phyloP scores from a whole-genome alignment of 2,329 filamentous ascomycete species.

The Hypoxylon rubiginosum region DNA sequence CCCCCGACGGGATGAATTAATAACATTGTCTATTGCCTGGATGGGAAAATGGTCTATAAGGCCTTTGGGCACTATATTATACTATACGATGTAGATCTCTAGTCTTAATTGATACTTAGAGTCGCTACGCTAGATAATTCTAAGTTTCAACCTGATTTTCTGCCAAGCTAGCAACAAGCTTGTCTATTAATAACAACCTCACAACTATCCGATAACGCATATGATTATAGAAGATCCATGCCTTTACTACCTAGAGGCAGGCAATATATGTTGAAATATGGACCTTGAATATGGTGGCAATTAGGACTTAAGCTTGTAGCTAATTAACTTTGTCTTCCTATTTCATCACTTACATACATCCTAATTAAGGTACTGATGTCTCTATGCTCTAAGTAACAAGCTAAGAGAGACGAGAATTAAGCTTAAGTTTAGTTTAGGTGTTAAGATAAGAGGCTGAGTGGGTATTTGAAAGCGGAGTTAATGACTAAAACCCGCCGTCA shows the following conservation, averaged over 20 bases:
- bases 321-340: too few species aligned
- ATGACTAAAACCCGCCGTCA: conserved; percentile 19
- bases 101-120: background rate
- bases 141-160: background rate
- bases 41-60: background rate
- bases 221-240: background rate
- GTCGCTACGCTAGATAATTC: background rate
- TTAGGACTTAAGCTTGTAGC: background rate
- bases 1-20: background rate
- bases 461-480: conserved; percentile 14
- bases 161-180: background rate
- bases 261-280: too few species aligned
- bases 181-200: too few species aligned
- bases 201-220: background rate
- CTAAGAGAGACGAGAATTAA: background rate
- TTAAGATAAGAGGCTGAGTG: background rate
- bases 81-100: background rate
- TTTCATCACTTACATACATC: too few species aligned
- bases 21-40: background rate
- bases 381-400: background rate
- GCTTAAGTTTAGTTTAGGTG: conserved; percentile 2
- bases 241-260: too few species aligned
- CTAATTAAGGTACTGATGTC: too few species aligned
- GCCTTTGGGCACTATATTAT: background rate
- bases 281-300: background rate